Conservation (phyloP, 2,329 filamentous ascomycete species). For the Colletotrichum sp. region DNA sequence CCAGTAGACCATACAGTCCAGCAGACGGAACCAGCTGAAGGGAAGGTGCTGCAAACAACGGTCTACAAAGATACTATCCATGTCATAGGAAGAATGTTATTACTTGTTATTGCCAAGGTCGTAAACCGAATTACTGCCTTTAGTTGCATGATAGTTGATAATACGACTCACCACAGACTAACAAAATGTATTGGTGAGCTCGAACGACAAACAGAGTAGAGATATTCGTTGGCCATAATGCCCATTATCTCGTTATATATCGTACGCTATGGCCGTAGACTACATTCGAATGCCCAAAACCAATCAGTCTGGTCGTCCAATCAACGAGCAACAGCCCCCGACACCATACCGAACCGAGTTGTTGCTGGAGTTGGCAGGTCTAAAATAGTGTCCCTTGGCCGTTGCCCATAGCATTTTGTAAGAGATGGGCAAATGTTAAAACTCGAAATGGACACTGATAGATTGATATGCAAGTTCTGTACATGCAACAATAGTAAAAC, state of each 20-base stretch:
- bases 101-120: fast-evolving
- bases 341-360: fast-evolving
- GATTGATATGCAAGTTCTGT: not conserved
- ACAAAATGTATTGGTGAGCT: fast-evolving
- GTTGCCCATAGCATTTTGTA: not conserved
- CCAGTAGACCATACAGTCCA: fast-evolving
- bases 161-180: not conserved
- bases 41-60: fast-evolving
- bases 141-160: not conserved
- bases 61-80: not conserved
- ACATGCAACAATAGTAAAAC: fast-evolving
- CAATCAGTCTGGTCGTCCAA: fast-evolving
- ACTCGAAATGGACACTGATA: not conserved
- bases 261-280: fast-evolving
- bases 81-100: not conserved
- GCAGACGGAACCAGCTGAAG: fast-evolving
- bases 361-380: not conserved
- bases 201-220: fast-evolving
- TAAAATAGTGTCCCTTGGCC: fast-evolving
- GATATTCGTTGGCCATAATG: not conserved
- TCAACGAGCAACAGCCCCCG: not conserved
- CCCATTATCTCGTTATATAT: fast-evolving
- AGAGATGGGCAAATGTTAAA: fast-evolving
- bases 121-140: fast-evolving
- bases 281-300: fast-evolving